phyloP scores from a whole-genome alignment of 1,284 basidiomycete genomes.

The Ustilago hordei region DNA sequence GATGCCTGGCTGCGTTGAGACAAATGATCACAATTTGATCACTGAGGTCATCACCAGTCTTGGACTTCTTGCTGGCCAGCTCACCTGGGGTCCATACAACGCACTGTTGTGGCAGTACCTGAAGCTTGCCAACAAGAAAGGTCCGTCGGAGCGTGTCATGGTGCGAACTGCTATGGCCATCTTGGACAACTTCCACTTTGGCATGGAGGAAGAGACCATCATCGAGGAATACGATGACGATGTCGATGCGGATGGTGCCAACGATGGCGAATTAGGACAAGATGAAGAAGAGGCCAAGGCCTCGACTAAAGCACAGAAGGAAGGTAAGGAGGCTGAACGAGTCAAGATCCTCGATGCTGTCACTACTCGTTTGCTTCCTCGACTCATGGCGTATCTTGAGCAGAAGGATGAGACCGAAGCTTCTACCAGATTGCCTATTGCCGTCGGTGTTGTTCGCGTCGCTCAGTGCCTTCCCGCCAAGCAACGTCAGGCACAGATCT shows the following conservation, averaged over 20 bases:
- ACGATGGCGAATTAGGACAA: conserved; percentile 54
- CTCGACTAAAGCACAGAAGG: conserved; percentile 12
- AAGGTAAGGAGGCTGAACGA: conserved; percentile 36
- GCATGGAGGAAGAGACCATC: conserved; percentile 47
- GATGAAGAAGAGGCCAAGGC: conserved; percentile 33
- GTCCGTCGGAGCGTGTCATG: conserved; percentile 82
- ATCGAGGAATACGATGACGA: conserved; percentile 42
- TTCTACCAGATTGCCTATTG: conserved; percentile 79
- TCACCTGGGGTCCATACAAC: conserved; percentile 86
- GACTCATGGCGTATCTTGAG: conserved; percentile 66
- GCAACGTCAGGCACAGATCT: conserved; percentile 75
- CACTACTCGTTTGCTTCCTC: conserved; percentile 71
- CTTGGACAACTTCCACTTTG: conserved; percentile 91
- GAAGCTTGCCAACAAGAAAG: conserved; percentile 78
- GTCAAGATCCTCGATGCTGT: conserved; percentile 80
- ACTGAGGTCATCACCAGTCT: conserved; percentile 85
- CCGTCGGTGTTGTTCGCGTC: conserved; percentile 87
- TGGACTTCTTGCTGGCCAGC: conserved; percentile 55
- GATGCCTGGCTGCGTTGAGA: conserved; percentile 72
- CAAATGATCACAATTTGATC: conserved; percentile 87
- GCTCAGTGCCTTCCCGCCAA: conserved; percentile 83
- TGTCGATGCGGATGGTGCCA: conserved; percentile 74
- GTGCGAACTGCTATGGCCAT: conserved; percentile 87
- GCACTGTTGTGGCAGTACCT: conserved; percentile 85
- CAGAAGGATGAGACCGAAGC: conserved; percentile 83